Evolutionary conservation across 176 grass and related monocot genomes (phyloP), one percentile per base, ranked within the genome.

Genomic region (Eragrostis curvula): DNA sequence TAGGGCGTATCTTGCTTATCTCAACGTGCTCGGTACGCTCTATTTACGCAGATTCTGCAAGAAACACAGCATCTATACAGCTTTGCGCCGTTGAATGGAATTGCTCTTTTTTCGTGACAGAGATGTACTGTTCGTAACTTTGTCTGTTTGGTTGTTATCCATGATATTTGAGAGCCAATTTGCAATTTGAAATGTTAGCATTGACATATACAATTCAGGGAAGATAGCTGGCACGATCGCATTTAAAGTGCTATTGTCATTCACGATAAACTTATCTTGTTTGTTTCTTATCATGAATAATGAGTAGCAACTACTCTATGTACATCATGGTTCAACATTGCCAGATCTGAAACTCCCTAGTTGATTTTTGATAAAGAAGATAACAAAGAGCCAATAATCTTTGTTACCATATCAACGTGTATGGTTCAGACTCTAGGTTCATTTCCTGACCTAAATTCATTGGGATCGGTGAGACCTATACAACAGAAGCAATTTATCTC

Each of bases 1-100:
- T 72, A 81, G 84, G 70, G 49, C 78, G 85, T 75, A 81, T 75
- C 71, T 56, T 43, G 24, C 58, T 28, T 61, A 42, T 58, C 66
- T 17, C 0, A 21, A 75, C 50, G 70, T 68, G 85, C 24, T 60
- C 12, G 70, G 41, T 58, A 81, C 61, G 70, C 24, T 36, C 62
- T 70, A 59, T 85, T 45, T 43, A 28, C 24, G 20, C 61, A 73
- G 68, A 57, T 68, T 48, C 77, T 42, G 36, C 41, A 40, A 68
- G 23, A 15, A 9, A 4, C 47, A n/a, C 13, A 79, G 77, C 62
- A 53, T 79, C 63, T 79, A 79, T 53, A 68, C 77, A 16, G 21
- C 77, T 78, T 64, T 80, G 8, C 12, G 50, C 8, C n/a, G 23
- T 42, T 12, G 78, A 80, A 80, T 80, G 49, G 48, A 68, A 36